Conservation (phyloP, 2,329 filamentous ascomycete species). For the Aspergillus phoenicis region DNA sequence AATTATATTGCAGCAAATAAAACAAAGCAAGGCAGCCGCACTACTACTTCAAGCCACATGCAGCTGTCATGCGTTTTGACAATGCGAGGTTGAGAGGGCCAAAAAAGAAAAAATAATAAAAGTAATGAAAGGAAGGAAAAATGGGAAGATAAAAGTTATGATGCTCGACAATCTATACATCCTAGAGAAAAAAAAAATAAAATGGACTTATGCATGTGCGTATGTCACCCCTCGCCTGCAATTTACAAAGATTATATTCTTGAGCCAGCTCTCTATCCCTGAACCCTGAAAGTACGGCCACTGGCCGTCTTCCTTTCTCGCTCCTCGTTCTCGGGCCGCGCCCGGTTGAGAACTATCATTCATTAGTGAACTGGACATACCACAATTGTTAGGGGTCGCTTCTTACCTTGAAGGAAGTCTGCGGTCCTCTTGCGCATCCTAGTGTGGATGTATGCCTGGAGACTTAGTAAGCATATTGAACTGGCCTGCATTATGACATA, state of each 20-base stretch:
- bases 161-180: slow-evolving; percentile 17
- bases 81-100: not conserved
- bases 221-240: slow-evolving; percentile 20
- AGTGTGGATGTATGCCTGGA: slow-evolving; percentile 90
- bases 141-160: not conserved
- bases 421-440: slow-evolving; percentile 97
- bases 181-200: slow-evolving; percentile 5
- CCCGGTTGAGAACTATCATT: slow-evolving; percentile 81
- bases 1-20: not conserved
- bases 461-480: slow-evolving; percentile 13
- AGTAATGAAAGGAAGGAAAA: not conserved
- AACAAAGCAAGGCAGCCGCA: not conserved
- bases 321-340: slow-evolving; percentile 92
- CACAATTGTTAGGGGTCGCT: not conserved
- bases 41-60: slow-evolving; percentile 5
- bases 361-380: slow-evolving; percentile 36
- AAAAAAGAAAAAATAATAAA: not conserved
- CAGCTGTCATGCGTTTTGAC: not conserved
- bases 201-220: slow-evolving; percentile 13
- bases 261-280: slow-evolving; percentile 43
- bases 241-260: slow-evolving; percentile 30
- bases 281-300: slow-evolving; percentile 82
- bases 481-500: not conserved
- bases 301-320: slow-evolving; percentile 98
- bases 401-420: slow-evolving; percentile 91